A percentile compares a stretch with the other conserved stretches of the same genome.
These are phyloP conservation scores for Mytilinidion resinicola DNA, from an alignment of 495 filamentous ascomycete species.

Conservation along the genomic window DNA sequence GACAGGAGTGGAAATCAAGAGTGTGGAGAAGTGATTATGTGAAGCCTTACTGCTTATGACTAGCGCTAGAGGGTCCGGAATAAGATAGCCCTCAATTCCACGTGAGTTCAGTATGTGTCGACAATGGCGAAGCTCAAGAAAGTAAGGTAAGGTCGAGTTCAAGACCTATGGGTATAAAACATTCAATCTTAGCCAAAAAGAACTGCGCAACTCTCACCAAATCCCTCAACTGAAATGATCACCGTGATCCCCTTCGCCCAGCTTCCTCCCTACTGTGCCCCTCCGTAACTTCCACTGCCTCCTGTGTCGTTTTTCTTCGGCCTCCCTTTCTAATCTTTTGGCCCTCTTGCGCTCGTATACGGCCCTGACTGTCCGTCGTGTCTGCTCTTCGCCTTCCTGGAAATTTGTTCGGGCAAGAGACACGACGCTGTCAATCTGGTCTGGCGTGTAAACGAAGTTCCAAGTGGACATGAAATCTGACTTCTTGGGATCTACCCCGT, in stretches of 20 bases:
- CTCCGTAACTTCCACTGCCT: conserved; percentile 37
- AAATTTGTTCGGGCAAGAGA: conserved; percentile 82
- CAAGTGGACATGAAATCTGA: conserved; percentile 87
- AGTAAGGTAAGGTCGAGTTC: too few relatives aligned
- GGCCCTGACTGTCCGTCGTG: conserved; percentile 70
- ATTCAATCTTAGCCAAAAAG: background rate
- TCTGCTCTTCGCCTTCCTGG: conserved; percentile 66
- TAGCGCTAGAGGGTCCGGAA: too few relatives aligned
- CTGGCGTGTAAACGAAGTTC: conserved; percentile 92
- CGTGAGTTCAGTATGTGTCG: too few relatives aligned
- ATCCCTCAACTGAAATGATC: conserved; percentile 28
- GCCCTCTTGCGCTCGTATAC: conserved; percentile 89
- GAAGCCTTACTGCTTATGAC: too few relatives aligned
- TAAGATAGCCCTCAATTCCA: too few relatives aligned
- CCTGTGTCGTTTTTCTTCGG: conserved; percentile 40
- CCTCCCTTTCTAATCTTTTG: conserved; percentile 55
- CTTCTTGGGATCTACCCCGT: conserved; percentile 69
- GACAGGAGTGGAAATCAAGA: too few relatives aligned
- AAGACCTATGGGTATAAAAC: too few relatives aligned
- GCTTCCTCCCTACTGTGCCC: conserved; percentile 15
- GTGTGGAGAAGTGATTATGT: too few relatives aligned
- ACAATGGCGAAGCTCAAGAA: too few relatives aligned
- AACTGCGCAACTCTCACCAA: background rate
- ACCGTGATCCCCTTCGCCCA: conserved; percentile 26
- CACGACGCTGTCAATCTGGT: conserved; percentile 76